Percentiles rank a stretch among this genome's conserved stretches.
These are phyloP conservation scores for Leucaena leucocephala DNA, from an alignment of 306 rosid species.

Conservation along the genomic window DNA sequence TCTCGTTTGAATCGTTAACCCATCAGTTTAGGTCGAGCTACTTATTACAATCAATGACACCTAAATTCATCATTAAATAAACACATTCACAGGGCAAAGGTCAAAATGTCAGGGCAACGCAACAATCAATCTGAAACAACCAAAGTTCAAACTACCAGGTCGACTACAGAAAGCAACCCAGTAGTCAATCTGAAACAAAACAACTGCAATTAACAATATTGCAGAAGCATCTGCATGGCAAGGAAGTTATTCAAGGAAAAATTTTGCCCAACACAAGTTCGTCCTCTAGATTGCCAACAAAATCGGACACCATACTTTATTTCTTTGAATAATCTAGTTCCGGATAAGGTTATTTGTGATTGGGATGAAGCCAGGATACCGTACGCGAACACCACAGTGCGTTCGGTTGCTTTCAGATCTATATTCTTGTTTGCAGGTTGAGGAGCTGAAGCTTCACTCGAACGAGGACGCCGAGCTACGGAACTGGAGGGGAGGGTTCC, in stretches of 20 bases:
- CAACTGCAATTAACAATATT: neutral
- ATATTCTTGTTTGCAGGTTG: neutral
- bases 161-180: slow-evolving; percentile 2
- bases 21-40: neutral
- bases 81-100: neutral
- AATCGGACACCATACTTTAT: neutral
- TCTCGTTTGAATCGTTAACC: neutral
- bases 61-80: neutral
- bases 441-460: neutral
- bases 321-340: neutral
- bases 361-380: neutral
- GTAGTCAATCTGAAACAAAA: neutral
- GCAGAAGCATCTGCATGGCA: neutral
- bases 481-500: too few relatives aligned
- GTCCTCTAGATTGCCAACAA: neutral
- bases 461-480: neutral
- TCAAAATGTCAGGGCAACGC: neutral
- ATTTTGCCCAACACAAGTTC: neutral
- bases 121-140: neutral
- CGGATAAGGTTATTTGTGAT: neutral
- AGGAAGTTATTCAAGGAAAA: neutral
- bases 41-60: neutral
- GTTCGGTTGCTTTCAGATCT: neutral
- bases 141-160: neutral
- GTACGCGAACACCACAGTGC: neutral